Evolutionary conservation across 1,284 basidiomycete genomes (phyloP), one percentile per base, ranked within the genome.

Genomic region (Stygiomarasmius scandens): DNA sequence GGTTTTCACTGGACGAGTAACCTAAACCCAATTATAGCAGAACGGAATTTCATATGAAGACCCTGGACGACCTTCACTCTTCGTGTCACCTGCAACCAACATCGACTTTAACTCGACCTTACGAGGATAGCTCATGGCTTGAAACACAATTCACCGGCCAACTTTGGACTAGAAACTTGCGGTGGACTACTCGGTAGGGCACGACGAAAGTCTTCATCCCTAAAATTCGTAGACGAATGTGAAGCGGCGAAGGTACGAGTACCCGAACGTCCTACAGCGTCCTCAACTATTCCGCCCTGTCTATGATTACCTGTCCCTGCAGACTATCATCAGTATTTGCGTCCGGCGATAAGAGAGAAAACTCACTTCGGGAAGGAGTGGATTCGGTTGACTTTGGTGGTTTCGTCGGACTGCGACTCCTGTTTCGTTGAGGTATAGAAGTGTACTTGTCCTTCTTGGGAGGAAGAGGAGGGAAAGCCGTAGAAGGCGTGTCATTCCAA

Each of bases 181-280:
- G 60, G 57, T 10, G 60, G 60, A 50, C 60, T 61, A 32, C 46
- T 43, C 20, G 60, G 60, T 19, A 61, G 44, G 5, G 34, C 52
- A 41, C 34, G 32, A 22, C 50, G 50, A 29, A 56, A 54, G 12
- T 57, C 50, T 10, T 46, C 12, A 23, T 27, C 41, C 49, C 51
- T 38, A 51, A 3, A 10, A 16, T 46, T 29, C 20, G 41, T 29
- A 32, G 3, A 6, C 14, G 32, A 10, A 9, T 24, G 9, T 16
- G 20, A 25, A n/a, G 14, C 29, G 22, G 34, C 12, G 4, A 4
- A 2, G 29, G 22, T 11, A 3, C 34, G 16, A n/a, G 14, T 29
- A 10, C 55, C 27, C 22, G 14, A n/a, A n/a, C 50, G 25, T 23
- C 38, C 19, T 23, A n/a, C 32, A 29, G 19, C 19, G 11, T 32